A percentile compares a stretch with the other conserved stretches of the same genome.
Evolutionary conservation across 2,329 filamentous ascomycete species (phyloP).

Genomic region (Sporothrix brasiliensis): DNA sequence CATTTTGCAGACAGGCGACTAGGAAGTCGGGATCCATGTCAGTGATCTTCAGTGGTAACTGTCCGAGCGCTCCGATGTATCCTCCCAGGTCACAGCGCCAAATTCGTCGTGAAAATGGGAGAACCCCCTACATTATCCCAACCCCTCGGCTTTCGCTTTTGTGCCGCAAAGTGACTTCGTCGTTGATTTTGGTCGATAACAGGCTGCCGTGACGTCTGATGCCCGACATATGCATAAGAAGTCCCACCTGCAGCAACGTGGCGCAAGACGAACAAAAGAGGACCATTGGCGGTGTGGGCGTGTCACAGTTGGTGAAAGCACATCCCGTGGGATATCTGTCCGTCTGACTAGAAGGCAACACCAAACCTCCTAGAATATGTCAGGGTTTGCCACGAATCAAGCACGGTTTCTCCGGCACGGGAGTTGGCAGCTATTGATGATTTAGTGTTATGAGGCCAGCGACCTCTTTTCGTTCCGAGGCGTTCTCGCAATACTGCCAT

Average conservation of each 20-base stretch:
- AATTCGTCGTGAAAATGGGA: background rate
- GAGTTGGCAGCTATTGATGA: background rate
- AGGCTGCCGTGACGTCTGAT: background rate
- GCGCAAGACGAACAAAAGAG: background rate
- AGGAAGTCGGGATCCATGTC: background rate
- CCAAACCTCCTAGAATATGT: constrained; percentile 2
- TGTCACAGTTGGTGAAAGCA: constrained; percentile 18
- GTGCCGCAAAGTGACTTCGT: background rate
- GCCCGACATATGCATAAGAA: constrained; percentile 13
- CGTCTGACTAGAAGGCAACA: constrained; percentile 20
- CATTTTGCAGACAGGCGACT: background rate
- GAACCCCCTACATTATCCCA: background rate
- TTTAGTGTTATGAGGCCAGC: background rate
- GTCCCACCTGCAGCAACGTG: constrained; percentile 8
- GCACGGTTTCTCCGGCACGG: constrained; percentile 7
- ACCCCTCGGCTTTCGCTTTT: background rate
- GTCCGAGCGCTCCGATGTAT: constrained; percentile 19
- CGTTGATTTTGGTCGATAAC: background rate
- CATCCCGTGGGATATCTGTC: background rate
- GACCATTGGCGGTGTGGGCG: constrained; percentile 17
- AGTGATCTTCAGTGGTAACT: constrained; percentile 4
- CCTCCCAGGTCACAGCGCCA: constrained; percentile 9
- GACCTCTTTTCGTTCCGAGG: constrained; percentile 5
- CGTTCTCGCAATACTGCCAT: background rate
- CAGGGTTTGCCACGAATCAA: constrained; percentile 14